Evolutionary conservation across 1,139 yeast genomes (phyloP).

Genomic region (Kodamaea plutei): DNA sequence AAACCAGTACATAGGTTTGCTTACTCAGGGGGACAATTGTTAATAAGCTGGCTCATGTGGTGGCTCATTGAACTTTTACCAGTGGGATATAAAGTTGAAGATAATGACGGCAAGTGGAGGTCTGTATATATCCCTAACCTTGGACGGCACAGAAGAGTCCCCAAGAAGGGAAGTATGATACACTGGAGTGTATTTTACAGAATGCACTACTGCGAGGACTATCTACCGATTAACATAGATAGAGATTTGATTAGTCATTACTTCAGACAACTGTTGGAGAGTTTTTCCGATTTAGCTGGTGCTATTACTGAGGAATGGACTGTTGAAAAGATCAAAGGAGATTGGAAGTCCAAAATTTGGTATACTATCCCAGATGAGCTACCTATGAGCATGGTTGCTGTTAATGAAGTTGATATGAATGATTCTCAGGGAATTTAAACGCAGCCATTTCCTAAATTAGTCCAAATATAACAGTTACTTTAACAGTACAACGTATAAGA

Average conservation of each 20-base stretch:
- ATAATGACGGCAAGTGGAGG: conserved; percentile 44
- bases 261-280: conserved; percentile 18
- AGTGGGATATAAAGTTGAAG: conserved; percentile 46
- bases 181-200: conserved; percentile 67
- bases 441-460: too few species aligned
- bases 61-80: conserved; percentile 62
- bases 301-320: conserved; percentile 12
- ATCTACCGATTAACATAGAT: conserved; percentile 45
- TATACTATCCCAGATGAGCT: conserved; percentile 41
- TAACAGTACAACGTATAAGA: too few species aligned
- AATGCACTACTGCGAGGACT: conserved; percentile 40
- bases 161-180: conserved; percentile 34
- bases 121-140: conserved; percentile 48
- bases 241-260: conserved; percentile 19
- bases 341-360: conserved; percentile 29
- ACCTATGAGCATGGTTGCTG: too few species aligned
- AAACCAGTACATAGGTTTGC: conserved; percentile 21
- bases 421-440: too few species aligned
- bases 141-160: conserved; percentile 48
- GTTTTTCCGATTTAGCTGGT: conserved; percentile 10
- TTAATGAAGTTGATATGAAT: too few species aligned
- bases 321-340: conserved; percentile 19
- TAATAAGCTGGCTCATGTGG: conserved; percentile 37
- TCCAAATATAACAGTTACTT: too few species aligned
- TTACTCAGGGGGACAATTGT: conserved; percentile 30